Conservation (phyloP, 2,329 filamentous ascomycete genomes). For the Cryphonectria carpinicola region DNA sequence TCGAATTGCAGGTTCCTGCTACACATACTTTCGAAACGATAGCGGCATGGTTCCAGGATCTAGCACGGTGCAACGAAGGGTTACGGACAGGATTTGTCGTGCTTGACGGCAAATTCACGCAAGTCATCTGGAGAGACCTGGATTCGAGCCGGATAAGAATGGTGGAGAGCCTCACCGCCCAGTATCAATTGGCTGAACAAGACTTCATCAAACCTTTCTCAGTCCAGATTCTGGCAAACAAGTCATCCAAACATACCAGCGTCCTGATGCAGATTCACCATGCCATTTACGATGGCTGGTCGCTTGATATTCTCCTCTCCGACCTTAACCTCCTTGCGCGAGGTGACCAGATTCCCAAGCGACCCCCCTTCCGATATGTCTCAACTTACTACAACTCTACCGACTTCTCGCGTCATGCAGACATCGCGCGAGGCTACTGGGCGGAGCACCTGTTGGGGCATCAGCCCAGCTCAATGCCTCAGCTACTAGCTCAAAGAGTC, state of each 20-base stretch:
- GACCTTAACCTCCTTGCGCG: constrained; percentile 63
- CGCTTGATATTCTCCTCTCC: constrained; percentile 71
- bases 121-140: constrained; percentile 65
- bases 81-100: constrained; percentile 74
- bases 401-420: constrained; percentile 36
- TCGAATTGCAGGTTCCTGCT: constrained; percentile 60
- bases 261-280: constrained; percentile 71
- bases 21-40: constrained; percentile 43
- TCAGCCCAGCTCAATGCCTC: constrained; percentile 58
- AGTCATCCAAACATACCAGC: constrained; percentile 7
- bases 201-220: constrained; percentile 60
- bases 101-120: constrained; percentile 57
- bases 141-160: constrained; percentile 46
- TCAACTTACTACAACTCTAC: constrained; percentile 50
- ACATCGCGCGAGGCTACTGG: constrained; percentile 68
- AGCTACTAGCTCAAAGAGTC: constrained; percentile 30
- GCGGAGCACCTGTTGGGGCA: constrained; percentile 63
- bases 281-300: constrained; percentile 92
- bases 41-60: constrained; percentile 49
- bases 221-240: constrained; percentile 54
- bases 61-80: constrained; percentile 64
- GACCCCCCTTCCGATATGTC: constrained; percentile 67
- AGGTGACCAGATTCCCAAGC: constrained; percentile 35
- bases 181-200: constrained; percentile 45
- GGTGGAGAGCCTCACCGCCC: constrained; percentile 42